Percentiles rank a stretch among this genome's conserved stretches.
Conservation (phyloP, 73 alveolate genomes). For the Stentor coeruleus region DNA sequence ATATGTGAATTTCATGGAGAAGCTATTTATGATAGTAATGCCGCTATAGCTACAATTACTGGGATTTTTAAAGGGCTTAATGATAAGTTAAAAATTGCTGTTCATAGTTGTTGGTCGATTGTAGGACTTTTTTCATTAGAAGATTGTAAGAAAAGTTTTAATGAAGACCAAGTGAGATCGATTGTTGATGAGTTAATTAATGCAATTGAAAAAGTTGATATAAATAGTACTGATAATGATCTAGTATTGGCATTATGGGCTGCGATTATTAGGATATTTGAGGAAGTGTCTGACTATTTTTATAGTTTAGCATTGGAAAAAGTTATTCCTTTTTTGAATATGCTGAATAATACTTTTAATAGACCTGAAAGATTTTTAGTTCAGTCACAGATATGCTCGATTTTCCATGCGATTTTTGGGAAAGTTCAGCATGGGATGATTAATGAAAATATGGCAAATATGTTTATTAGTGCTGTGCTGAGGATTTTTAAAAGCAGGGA, state of each 20-base stretch:
- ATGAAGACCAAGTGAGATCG: too few species aligned
- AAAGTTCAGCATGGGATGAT: neutral
- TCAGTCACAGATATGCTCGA: neutral
- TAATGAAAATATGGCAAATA: neutral
- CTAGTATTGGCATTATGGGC: neutral
- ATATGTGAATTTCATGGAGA: conserved; percentile 1
- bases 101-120: too few species aligned
- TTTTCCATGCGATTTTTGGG: neutral
- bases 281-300: neutral
- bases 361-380: too few species aligned
- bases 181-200: too few species aligned
- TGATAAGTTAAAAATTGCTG: too few species aligned
- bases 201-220: neutral
- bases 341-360: too few species aligned
- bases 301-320: neutral
- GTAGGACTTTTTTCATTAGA: too few species aligned
- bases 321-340: neutral
- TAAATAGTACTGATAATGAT: neutral
- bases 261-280: neutral
- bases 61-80: too few species aligned
- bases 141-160: too few species aligned
- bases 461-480: neutral
- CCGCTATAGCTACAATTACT: neutral
- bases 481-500: too few species aligned
- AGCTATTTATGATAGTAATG: neutral